Evolutionary conservation across 2,329 filamentous ascomycete genomes (phyloP), one percentile per base, ranked within the genome.

Genomic region (Diplocarpon mali): DNA sequence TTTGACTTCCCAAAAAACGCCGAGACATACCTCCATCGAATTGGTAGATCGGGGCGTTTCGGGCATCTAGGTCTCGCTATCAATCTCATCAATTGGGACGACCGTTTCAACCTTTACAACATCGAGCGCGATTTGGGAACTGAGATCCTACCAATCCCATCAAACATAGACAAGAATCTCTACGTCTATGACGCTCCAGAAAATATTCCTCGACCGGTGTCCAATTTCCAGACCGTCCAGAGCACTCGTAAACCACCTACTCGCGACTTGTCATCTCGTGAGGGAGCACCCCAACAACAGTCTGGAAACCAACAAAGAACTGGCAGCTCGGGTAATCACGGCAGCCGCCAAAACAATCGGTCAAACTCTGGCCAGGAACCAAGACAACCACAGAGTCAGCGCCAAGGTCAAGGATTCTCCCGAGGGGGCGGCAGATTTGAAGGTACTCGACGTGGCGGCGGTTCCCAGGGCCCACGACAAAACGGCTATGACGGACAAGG

Each of bases 1-100:
- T 98, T 98, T 61, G 92, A 98, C 62, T 98, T 98, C 65, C 92
- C 92, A 44, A 98, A 98, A 71, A 98, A 98, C 60, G 93, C 92
- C 13, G 92, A 98, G 69, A 98, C 92, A 0, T 98, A 98, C 63
- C 80, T 98, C 46, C 92, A 98, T 69, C 87, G 92, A 56, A 98
- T 98, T 63, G 92, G 92, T 71, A 86, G 92, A 62, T 98, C 92
- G 41, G 92, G 92, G 55, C 86, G 92, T 54, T 98, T 95, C 63
- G 92, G 92, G 54, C 92, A 98, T 68, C 75, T 96, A 61, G 92
- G 92, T 75, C 72, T 98, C 55, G 93, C 93, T 53, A 98, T 98
- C 63, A 98, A 98, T 67, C 72, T 98, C 64, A 98, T 98, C 73
- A 96, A 94, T 66, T 98, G 92, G 92, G 92, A 98, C 46, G 92